Evolutionary conservation across 371 early-diverging fungal species (phyloP).

Genomic region (Capillidium rhysosporum): DNA sequence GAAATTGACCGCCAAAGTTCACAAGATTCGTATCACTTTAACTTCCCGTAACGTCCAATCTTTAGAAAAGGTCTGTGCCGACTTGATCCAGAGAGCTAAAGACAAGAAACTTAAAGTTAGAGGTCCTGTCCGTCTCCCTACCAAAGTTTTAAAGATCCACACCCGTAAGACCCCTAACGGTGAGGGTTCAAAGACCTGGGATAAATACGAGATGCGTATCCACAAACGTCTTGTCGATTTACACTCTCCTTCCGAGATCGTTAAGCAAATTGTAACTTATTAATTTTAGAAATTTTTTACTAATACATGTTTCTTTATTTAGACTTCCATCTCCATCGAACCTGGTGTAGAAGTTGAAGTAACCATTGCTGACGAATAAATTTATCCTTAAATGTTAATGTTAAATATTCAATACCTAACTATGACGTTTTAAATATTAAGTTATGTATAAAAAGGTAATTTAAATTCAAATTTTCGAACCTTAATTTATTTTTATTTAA

Average conservation of each 20-base stretch:
- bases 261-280: conserved; percentile 99
- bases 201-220: conserved; percentile 95
- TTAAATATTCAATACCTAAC: too few species aligned
- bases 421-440: too few species aligned
- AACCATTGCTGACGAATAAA: conserved; percentile 58
- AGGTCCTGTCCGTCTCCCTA: conserved; percentile 97
- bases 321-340: conserved; percentile 98
- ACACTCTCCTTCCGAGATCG: conserved; percentile 94
- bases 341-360: conserved; percentile 99
- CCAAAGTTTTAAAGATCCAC: conserved; percentile 94
- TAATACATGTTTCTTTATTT: too few species aligned
- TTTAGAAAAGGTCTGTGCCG: conserved; percentile 96
- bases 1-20: conserved; percentile 13
- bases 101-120: conserved; percentile 94
- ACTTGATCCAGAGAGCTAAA: conserved; percentile 92
- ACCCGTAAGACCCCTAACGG: conserved; percentile 99
- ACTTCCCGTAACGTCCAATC: conserved; percentile 94
- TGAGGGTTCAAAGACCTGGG: conserved; percentile 99
- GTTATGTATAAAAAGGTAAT: too few species aligned
- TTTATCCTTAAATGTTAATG: too few species aligned
- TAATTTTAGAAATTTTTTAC: too few species aligned
- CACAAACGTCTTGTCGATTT: conserved; percentile 98
- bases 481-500: too few species aligned
- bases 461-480: too few species aligned
- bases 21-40: conserved; percentile 67